These are phyloP conservation scores for Fragilaria crotonensis DNA, from an alignment of 108 stramenopile species.

Conservation along the genomic window DNA sequence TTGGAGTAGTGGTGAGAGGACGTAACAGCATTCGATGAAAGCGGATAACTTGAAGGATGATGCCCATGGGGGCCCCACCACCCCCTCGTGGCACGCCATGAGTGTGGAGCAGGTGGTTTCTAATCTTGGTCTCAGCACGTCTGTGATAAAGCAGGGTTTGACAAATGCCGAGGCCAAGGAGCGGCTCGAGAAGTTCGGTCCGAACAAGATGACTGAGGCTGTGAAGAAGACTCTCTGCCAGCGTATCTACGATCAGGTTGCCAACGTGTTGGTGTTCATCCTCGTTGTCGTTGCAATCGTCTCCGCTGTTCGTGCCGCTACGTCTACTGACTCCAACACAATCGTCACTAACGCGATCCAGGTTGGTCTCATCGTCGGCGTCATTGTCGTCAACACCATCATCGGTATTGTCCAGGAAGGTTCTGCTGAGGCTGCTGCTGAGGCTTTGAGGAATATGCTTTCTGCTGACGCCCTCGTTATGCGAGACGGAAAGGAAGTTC, in stretches of 20 bases:
- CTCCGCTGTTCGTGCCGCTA: slow-evolving; percentile 40
- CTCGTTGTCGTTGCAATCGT: slow-evolving; percentile 66
- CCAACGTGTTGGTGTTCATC: slow-evolving; percentile 70
- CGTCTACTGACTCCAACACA: slow-evolving; percentile 21
- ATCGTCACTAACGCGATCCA: slow-evolving; percentile 49
- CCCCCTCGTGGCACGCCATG: slow-evolving; percentile 50
- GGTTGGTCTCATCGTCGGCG: slow-evolving; percentile 53
- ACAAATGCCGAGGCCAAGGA: slow-evolving; percentile 29
- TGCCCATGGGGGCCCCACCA: no score
- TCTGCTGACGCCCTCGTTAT: slow-evolving; percentile 60
- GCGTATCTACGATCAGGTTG: slow-evolving; percentile 67
- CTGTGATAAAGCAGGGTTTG: slow-evolving; percentile 27
- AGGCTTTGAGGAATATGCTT: slow-evolving; percentile 78
- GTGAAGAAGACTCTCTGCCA: slow-evolving; percentile 55
- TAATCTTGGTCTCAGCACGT: slow-evolving; percentile 23
- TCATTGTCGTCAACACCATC: slow-evolving; percentile 63
- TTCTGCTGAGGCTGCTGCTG: slow-evolving; percentile 70
- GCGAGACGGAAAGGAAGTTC: slow-evolving; percentile 53
- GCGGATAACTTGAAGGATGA: no score
- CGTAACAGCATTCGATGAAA: no score
- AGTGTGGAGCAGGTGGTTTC: slow-evolving; percentile 25
- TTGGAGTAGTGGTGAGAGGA: no score
- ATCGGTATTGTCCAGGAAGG: slow-evolving; percentile 83
- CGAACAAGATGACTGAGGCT: slow-evolving; percentile 56
- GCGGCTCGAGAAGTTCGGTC: slow-evolving; percentile 47